Evolutionary conservation across 2,329 filamentous ascomycete species (phyloP), one percentile per base, ranked within the genome.

Genomic region (Periglandula ipomoeae): DNA sequence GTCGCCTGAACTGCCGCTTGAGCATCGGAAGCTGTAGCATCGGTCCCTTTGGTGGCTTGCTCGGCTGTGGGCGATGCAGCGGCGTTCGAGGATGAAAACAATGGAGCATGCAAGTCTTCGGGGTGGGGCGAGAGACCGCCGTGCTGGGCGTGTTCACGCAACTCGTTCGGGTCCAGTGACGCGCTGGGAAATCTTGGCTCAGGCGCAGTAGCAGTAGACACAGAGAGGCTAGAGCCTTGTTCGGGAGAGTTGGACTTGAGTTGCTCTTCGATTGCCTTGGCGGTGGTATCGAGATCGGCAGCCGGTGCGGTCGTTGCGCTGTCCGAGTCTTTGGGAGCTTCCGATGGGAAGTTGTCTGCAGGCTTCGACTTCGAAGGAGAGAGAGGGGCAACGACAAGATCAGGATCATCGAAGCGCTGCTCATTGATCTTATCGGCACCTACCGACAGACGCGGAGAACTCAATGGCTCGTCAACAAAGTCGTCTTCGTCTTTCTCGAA

Each of bases 391-490:
- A 81, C 78, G 2, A 79, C 65, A 44, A 82, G 62, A 24, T 79
- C 75, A 0, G 74, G 71, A 19, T 81, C 76, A n/a, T 77, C 74
- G 49, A 79, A 75, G 2, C 70, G 67, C 34, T 68, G 66, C 49
- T 73, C 67, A 11, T 76, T 76, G 4, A 75, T 64, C 40, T 75
- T 78, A 52, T 79, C 75, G 27, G 78, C 77, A 43, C 78, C 76
- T 17, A 85, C 72, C 17, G 79, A 73, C 8, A 91, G 73, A 5
- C 74, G 71, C 3, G 81, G 79, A 3, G 85, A 87, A 55, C 79
- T 85, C 17, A 89, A 71, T 3, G 86, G 84, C 63, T 90, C 85
- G 53, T 90, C 85, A 19, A 89, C 84, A 60, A 90, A 86, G 50
- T 88, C 83, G 46, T 85, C 83, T 48, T 85, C 83, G 54, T 84